phyloP scores from a whole-genome alignment of 768 basidiomycete genomes.

The Xerocomus spinulosus region DNA sequence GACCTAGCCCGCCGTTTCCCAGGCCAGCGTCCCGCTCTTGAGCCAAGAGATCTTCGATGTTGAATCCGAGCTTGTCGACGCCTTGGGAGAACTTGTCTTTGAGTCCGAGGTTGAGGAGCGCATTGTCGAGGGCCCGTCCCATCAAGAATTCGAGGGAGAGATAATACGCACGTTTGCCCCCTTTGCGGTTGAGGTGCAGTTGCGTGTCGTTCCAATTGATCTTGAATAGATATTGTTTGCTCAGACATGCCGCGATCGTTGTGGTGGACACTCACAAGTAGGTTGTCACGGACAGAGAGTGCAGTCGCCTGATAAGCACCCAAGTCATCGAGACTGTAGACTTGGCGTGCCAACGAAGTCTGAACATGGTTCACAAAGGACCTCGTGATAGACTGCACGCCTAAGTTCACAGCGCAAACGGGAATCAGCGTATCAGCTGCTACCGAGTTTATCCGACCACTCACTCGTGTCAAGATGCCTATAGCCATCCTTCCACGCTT shows the following conservation, averaged over 20 bases:
- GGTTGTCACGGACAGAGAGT: constrained; percentile 80
- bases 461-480: constrained; percentile 55
- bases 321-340: constrained; percentile 81
- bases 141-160: constrained; percentile 92
- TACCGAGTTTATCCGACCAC: constrained; percentile 2
- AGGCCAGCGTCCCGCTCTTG: constrained; percentile 91
- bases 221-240: constrained; percentile 29
- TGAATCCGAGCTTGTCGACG: constrained; percentile 79
- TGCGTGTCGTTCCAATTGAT: constrained; percentile 87
- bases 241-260: background rate
- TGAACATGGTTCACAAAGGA: constrained; percentile 82
- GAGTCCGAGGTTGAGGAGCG: constrained; percentile 84
- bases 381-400: constrained; percentile 57
- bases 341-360: constrained; percentile 85
- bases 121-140: constrained; percentile 74
- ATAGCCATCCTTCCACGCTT: constrained; percentile 62
- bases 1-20: constrained; percentile 93
- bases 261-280: constrained; percentile 51
- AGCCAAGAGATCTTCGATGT: constrained; percentile 80
- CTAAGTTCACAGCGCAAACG: constrained; percentile 35
- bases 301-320: constrained; percentile 93
- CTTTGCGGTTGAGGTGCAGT: constrained; percentile 69
- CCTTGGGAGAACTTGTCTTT: constrained; percentile 70
- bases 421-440: constrained; percentile 1
- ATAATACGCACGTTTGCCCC: constrained; percentile 91